Evolutionary conservation across 1,284 basidiomycete species (phyloP), one percentile per base, ranked within the genome.

Genomic region (Ustilago tritici): DNA sequence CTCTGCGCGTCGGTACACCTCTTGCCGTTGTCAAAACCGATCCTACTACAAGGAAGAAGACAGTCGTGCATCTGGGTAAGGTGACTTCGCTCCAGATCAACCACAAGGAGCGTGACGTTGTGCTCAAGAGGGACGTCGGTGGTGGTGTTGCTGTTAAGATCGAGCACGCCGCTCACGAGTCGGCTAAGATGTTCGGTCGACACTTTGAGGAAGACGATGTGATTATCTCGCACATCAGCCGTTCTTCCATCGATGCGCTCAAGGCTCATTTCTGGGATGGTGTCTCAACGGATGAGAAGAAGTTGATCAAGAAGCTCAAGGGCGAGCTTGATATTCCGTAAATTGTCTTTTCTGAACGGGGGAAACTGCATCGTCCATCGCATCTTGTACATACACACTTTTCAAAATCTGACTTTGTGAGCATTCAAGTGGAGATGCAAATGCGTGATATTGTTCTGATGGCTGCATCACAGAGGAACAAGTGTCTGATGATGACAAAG

Each of bases 131-230:
- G 17, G 95, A 98, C 86, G 92, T 94, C 32, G 96, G 95, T 84
- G 96, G 90, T 69, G 96, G 96, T 87, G 96, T 98, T 19, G 97
- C 97, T 0, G 94, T 99, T 85, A 98, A 98, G 90, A 98, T 99
- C 76, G 97, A 99, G 87, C 93, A 97, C 85, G 95, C 95, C 1
- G 92, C 95, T 5, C 95, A 99, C 87, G 94, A 98, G 87, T 93
- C 93, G 43, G 92, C 95, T 15, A 96, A 95, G 88, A 93, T 81
- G 74, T 85, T 80, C 32, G 84, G 84, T 11, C 91, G 93, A 66
- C 93, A 95, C 87, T 97, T 99, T 86, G 95, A 97, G 85, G 95
- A 98, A 61, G 94, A 95, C 87, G 96, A 99, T 87, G 95, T 97
- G 81, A 87, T 98, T 47, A 90, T 96, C 62, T 95, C 94, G 70